These are phyloP conservation scores for Golubevia sp. DNA, from an alignment of 1,284 basidiomycete genomes.

Conservation along the genomic window DNA sequence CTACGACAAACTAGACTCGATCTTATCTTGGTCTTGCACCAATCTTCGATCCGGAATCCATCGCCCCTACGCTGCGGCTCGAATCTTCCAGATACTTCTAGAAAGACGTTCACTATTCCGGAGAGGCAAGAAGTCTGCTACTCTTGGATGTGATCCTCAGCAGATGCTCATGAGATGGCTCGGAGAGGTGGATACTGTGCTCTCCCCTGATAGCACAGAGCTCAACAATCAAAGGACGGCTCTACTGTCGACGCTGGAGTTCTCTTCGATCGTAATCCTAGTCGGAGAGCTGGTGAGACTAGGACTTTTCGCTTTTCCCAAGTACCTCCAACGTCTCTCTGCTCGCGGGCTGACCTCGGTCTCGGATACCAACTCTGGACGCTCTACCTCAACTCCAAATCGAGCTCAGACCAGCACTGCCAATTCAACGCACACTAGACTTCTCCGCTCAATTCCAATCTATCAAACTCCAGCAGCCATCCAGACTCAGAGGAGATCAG, in stretches of 20 bases:
- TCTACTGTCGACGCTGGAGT: slow-evolving; percentile 15
- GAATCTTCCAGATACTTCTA: slow-evolving; percentile 75
- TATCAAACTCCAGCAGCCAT: slow-evolving; percentile 27
- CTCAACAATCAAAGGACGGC: background rate
- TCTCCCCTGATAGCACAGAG: background rate
- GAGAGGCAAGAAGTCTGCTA: too few relatives aligned
- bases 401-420: slow-evolving; percentile 10
- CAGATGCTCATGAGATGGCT: slow-evolving; percentile 78
- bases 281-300: slow-evolving; percentile 78
- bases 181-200: slow-evolving; percentile 55
- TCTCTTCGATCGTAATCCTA: slow-evolving; percentile 70
- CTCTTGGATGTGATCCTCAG: slow-evolving; percentile 14
- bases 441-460: slow-evolving; percentile 45
- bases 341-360: slow-evolving; percentile 68
- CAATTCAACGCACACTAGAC: slow-evolving; percentile 31
- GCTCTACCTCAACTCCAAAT: background rate
- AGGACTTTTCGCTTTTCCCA: slow-evolving; percentile 79
- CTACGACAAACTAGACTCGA: slow-evolving; percentile 74
- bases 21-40: slow-evolving; percentile 85
- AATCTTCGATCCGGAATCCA: slow-evolving; percentile 82
- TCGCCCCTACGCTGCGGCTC: slow-evolving; percentile 78
- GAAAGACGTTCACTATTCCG: slow-evolving; percentile 47
- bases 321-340: slow-evolving; percentile 81
- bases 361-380: background rate
- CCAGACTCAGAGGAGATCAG: slow-evolving; percentile 38